Percentiles rank a stretch among this genome's conserved stretches.
phyloP scores from a whole-genome alignment of 2,329 filamentous ascomycete species.

The Achaetomium macrosporum region DNA sequence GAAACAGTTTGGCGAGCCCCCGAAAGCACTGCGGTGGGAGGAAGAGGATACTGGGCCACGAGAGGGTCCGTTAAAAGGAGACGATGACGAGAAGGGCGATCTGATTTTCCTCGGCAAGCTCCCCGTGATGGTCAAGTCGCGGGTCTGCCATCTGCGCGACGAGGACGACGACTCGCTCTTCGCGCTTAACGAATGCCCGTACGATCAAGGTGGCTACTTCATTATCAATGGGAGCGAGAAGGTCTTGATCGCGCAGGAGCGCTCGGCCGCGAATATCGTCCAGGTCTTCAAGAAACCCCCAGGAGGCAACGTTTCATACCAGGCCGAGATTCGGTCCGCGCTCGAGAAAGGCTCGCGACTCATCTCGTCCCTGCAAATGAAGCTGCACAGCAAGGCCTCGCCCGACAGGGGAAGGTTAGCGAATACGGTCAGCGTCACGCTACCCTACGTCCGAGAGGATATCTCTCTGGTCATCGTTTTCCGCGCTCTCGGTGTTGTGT shows the following conservation, averaged over 20 bases:
- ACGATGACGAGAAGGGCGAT: constrained; percentile 56
- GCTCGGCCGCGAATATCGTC: constrained; percentile 95
- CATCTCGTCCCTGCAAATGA: constrained; percentile 87
- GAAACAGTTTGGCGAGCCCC: constrained; percentile 49
- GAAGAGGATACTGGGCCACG: constrained; percentile 51
- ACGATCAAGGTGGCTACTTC: constrained; percentile 97
- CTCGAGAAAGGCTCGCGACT: constrained; percentile 93
- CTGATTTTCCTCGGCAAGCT: constrained; percentile 91
- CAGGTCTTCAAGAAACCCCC: constrained; percentile 98
- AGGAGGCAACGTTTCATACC: constrained; percentile 86
- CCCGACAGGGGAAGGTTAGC: constrained; percentile 73
- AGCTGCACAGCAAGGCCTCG: constrained; percentile 82
- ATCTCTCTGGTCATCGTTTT: constrained; percentile 95
- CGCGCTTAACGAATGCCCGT: constrained; percentile 91
- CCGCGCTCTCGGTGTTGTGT: constrained; percentile 89
- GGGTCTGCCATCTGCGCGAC: constrained; percentile 83
- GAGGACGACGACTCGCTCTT: constrained; percentile 83
- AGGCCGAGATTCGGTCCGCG: constrained; percentile 92
- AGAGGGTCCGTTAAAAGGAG: constrained; percentile 33
- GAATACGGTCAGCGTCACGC: constrained; percentile 79
- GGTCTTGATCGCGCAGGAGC: constrained; percentile 94
- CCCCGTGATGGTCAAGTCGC: constrained; percentile 96
- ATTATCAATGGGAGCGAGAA: constrained; percentile 99
- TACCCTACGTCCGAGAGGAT: constrained; percentile 91
- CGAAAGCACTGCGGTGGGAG: constrained; percentile 56